phyloP scores from a whole-genome alignment of 2,329 filamentous ascomycete species.

The Cladosporium velox region DNA sequence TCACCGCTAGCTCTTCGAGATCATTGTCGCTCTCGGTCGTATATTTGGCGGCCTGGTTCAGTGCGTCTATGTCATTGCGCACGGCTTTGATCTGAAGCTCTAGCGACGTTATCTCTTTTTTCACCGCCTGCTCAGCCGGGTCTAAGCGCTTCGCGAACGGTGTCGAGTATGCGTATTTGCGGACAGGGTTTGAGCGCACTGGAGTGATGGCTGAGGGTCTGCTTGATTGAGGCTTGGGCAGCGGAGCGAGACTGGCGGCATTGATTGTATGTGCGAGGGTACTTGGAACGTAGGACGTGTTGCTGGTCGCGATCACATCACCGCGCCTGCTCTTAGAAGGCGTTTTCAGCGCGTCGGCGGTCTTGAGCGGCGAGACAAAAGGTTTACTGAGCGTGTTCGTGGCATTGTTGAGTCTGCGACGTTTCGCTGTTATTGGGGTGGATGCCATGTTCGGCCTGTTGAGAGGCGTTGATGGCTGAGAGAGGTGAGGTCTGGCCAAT shows the following conservation, averaged over 20 bases:
- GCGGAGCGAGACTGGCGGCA: neutral
- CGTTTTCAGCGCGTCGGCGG: conserved; percentile 22
- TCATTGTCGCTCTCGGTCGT: conserved; percentile 55
- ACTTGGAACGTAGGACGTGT: conserved; percentile 33
- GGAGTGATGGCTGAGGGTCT: conserved; percentile 8
- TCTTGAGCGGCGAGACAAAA: conserved; percentile 67
- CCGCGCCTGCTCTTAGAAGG: conserved; percentile 25
- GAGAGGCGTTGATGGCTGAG: neutral
- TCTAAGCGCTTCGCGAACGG: conserved; percentile 26
- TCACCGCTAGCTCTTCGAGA: conserved; percentile 56
- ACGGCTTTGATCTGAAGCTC: conserved; percentile 43
- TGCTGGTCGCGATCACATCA: conserved; percentile 16
- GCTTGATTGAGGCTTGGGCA: neutral
- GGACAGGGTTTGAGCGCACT: conserved; percentile 33
- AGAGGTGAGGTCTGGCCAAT: neutral
- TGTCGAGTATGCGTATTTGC: conserved; percentile 40
- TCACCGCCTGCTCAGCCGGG: conserved; percentile 30
- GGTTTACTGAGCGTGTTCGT: conserved; percentile 65
- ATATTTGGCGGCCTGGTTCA: conserved; percentile 57
- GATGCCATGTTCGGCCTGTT: conserved; percentile 44
- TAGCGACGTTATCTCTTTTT: conserved; percentile 31
- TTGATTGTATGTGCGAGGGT: conserved; percentile 35
- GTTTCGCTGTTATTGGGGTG: conserved; percentile 55
- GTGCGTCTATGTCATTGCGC: conserved; percentile 52
- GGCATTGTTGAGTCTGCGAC: conserved; percentile 62